Conservation (phyloP, 345 rosid species). For the Physaria fendleri region DNA sequence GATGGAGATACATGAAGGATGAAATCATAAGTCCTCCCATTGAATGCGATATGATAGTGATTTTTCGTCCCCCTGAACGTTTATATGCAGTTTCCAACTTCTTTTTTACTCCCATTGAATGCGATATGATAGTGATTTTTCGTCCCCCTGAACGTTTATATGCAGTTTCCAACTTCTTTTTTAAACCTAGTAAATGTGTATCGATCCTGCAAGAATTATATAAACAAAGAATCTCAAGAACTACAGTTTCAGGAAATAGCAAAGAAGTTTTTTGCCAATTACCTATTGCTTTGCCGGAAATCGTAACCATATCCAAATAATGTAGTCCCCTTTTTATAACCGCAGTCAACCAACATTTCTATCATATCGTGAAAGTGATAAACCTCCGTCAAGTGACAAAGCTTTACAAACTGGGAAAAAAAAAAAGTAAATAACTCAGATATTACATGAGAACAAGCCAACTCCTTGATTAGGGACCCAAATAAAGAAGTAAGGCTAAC, state of each 20-base stretch:
- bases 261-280: neutral
- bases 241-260: neutral
- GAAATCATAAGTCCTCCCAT: slow-evolving; percentile 81
- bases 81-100: slow-evolving; percentile 70
- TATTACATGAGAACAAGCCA: neutral
- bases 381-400: slow-evolving; percentile 49
- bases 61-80: slow-evolving; percentile 66
- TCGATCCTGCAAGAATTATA: slow-evolving; percentile 44
- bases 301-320: slow-evolving; percentile 88
- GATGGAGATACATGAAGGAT: slow-evolving; percentile 67
- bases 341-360: slow-evolving; percentile 64
- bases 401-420: slow-evolving; percentile 59
- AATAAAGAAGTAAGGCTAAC: neutral
- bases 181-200: slow-evolving; percentile 55
- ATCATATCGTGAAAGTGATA: slow-evolving; percentile 93
- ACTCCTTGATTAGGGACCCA: neutral
- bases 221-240: neutral
- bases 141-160: slow-evolving; percentile 60
- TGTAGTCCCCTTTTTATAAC: slow-evolving; percentile 75
- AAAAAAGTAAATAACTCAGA: slow-evolving; percentile 7
- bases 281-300: slow-evolving; percentile 93
- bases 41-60: slow-evolving; percentile 73
- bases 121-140: slow-evolving; percentile 73
- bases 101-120: slow-evolving; percentile 49
- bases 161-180: slow-evolving; percentile 63